These are phyloP conservation scores for Climacium dendroides DNA, from an alignment of 225 moss, liverwort and hornwort species.

Conservation along the genomic window DNA sequence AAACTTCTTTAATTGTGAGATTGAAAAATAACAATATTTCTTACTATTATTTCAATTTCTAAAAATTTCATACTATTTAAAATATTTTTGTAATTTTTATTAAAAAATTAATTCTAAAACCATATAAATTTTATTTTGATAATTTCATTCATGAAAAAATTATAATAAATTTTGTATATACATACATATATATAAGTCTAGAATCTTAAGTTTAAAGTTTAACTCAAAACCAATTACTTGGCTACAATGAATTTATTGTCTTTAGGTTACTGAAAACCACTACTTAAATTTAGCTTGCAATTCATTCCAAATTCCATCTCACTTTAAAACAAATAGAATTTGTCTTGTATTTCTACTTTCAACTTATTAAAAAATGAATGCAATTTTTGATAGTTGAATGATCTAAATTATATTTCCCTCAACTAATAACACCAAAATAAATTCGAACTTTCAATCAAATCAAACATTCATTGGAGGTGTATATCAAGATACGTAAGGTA, in stretches of 20 bases:
- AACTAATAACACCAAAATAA: too few species aligned
- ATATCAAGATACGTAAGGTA: background rate
- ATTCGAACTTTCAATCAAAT: background rate
- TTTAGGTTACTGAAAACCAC: too few species aligned
- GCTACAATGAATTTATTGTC: background rate
- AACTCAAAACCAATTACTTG: background rate
- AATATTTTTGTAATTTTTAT: background rate
- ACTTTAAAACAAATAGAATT: background rate
- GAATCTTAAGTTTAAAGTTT: fast-evolving
- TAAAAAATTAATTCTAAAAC: fast-evolving
- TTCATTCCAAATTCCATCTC: too few species aligned
- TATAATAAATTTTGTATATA: background rate
- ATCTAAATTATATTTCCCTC: background rate
- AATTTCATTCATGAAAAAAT: background rate
- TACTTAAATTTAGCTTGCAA: background rate
- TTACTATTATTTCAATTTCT: background rate
- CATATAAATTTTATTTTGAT: background rate
- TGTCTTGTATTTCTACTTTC: background rate
- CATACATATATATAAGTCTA: too few species aligned
- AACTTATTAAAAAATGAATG: too few species aligned
- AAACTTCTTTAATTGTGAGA: fast-evolving
- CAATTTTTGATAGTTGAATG: background rate
- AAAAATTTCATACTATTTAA: background rate
- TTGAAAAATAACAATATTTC: background rate
- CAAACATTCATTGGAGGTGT: fast-evolving